Conservation (phyloP, 1,284 basidiomycete genomes). For the Trametes sp. region DNA sequence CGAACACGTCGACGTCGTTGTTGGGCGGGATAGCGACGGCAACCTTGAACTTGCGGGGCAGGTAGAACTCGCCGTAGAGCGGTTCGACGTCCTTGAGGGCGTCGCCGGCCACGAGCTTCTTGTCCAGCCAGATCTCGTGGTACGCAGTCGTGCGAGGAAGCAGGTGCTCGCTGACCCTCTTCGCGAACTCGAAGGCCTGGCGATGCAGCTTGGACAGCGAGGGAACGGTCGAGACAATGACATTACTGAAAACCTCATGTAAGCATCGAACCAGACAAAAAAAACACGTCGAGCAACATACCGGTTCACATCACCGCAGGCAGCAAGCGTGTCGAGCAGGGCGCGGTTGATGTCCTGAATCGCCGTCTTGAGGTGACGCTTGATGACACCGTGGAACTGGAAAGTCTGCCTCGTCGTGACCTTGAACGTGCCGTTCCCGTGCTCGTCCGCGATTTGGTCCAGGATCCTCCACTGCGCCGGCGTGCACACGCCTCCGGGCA, state of each 20-base stretch:
- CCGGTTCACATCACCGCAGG: conserved; percentile 98
- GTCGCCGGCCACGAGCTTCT: conserved; percentile 92
- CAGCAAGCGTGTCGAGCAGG: conserved; percentile 95
- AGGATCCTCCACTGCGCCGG: conserved; percentile 95
- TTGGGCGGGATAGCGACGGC: conserved; percentile 96
- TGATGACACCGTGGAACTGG: conserved; percentile 99
- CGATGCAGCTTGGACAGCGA: conserved; percentile 85
- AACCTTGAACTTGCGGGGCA: conserved; percentile 99
- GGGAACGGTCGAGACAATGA: conserved; percentile 93
- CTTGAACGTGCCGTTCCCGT: conserved; percentile 95
- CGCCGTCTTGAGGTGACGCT: conserved; percentile 93
- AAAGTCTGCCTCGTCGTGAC: conserved; percentile 99
- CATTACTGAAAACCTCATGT: conserved; percentile 65
- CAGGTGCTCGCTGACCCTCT: conserved; percentile 85
- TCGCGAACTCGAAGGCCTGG: conserved; percentile 89
- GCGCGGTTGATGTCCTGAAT: conserved; percentile 97
- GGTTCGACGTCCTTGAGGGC: conserved; percentile 95
- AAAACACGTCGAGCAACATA: conserved; percentile 44
- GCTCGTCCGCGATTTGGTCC: conserved; percentile 95
- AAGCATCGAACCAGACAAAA: not conserved
- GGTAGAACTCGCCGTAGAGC: conserved; percentile 95
- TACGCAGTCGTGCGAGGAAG: conserved; percentile 94
- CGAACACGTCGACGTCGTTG: conserved; percentile 97
- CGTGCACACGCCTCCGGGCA: conserved; percentile 94
- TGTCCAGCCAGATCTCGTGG: conserved; percentile 99